phyloP scores from a whole-genome alignment of 2,329 filamentous ascomycete species.

The Monosporascus sp. region DNA sequence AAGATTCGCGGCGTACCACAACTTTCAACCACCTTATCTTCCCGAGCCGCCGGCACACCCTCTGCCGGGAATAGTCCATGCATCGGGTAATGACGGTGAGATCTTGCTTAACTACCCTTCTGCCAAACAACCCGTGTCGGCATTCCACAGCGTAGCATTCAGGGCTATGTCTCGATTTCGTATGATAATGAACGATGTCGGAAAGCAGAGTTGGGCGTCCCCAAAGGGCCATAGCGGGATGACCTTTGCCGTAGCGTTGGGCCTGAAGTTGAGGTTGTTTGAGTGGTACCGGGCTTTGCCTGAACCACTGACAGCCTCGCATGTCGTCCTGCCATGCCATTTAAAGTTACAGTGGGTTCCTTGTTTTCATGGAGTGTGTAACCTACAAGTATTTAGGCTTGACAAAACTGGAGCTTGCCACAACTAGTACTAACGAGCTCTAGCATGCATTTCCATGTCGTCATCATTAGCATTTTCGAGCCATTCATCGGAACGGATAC shows the following conservation, averaged over 20 bases:
- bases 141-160: conserved; percentile 24
- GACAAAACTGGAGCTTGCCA: neutral
- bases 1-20: conserved; percentile 17
- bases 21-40: conserved; percentile 23
- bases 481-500: conserved; percentile 12
- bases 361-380: neutral
- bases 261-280: conserved; percentile 13
- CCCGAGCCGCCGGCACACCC: conserved; percentile 22
- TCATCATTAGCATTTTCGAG: conserved; percentile 29
- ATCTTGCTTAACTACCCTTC: conserved; percentile 31
- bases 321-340: conserved; percentile 29
- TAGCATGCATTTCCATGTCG: conserved; percentile 33
- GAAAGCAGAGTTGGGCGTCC: conserved; percentile 4
- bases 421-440: neutral
- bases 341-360: conserved; percentile 31
- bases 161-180: conserved; percentile 23
- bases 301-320: conserved; percentile 18
- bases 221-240: conserved; percentile 6
- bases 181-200: conserved; percentile 30
- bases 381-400: neutral
- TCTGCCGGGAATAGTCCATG: conserved; percentile 23
- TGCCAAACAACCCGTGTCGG: conserved; percentile 13
- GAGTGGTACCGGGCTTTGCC: conserved; percentile 26
- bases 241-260: conserved; percentile 15
- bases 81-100: conserved; percentile 29